Evolutionary conservation across 179 eudicot genomes (phyloP).

Genomic region (Drosera spatulata): DNA sequence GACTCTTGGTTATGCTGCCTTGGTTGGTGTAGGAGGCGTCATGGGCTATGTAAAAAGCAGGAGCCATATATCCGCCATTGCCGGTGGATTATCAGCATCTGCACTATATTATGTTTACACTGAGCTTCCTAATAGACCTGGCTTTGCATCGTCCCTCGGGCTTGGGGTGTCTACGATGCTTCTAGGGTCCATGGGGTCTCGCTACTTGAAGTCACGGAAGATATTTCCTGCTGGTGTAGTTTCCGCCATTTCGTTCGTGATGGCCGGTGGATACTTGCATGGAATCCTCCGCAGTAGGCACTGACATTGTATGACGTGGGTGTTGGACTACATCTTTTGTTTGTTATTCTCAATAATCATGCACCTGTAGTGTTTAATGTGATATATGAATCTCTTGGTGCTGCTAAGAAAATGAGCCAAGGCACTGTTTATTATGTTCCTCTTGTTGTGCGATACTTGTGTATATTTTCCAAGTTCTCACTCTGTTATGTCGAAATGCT

Average conservation of each 20-base stretch:
- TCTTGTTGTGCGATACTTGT: too few relatives aligned
- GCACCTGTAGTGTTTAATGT: too few relatives aligned
- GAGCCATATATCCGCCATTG: conserved; percentile 51
- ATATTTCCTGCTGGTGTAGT: conserved; percentile 82
- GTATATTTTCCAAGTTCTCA: too few relatives aligned
- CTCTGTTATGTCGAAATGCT: too few relatives aligned
- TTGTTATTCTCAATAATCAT: too few relatives aligned
- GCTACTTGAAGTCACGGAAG: conserved; percentile 61
- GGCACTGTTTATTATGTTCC: too few relatives aligned
- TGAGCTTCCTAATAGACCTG: conserved; percentile 60
- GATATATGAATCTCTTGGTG: too few relatives aligned
- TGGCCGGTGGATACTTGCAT: conserved; percentile 66
- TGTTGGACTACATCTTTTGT: too few relatives aligned
- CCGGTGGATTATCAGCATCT: conserved; percentile 68
- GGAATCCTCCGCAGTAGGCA: conserved; percentile 52
- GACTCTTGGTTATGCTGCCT: conserved; percentile 27
- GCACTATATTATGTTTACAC: conserved; percentile 44
- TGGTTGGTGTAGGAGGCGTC: conserved; percentile 53
- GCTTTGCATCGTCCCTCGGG: conserved; percentile 62
- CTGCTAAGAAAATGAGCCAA: too few relatives aligned
- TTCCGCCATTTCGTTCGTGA: conserved; percentile 55
- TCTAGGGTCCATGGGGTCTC: conserved; percentile 67
- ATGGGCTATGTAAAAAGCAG: conserved; percentile 70
- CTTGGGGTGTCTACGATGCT: conserved; percentile 63
- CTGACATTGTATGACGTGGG: conserved; percentile 5